A percentile compares a stretch with the other conserved stretches of the same genome.
Evolutionary conservation across 1,139 yeast species (phyloP).

Genomic region (Debaryomyces subglobosus): DNA sequence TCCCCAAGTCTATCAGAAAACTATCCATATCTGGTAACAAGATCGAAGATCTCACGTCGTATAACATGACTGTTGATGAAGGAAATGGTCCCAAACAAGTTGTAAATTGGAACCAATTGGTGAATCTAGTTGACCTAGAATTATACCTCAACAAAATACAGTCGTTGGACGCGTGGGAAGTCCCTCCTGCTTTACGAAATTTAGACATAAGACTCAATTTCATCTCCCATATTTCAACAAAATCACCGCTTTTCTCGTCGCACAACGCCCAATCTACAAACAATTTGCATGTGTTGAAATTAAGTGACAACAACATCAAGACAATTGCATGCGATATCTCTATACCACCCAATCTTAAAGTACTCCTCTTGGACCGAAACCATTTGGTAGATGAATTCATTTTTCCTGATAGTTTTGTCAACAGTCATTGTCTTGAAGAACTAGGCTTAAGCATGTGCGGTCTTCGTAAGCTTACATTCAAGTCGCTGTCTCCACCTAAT

Average conservation of each 20-base stretch:
- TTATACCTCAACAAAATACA: slow-evolving; percentile 26
- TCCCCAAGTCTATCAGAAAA: slow-evolving; percentile 26
- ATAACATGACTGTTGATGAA: slow-evolving; percentile 7
- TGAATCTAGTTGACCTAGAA: slow-evolving; percentile 26
- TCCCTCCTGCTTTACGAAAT: slow-evolving; percentile 25
- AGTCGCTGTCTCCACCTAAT: slow-evolving; percentile 4
- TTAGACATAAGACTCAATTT: slow-evolving; percentile 29
- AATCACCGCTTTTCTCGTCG: slow-evolving; percentile 9
- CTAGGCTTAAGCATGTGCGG: slow-evolving; percentile 23
- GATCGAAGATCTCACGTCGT: slow-evolving; percentile 11
- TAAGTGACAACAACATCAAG: slow-evolving; percentile 21
- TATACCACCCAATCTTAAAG: slow-evolving; percentile 20
- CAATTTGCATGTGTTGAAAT: slow-evolving; percentile 15
- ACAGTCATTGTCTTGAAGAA: slow-evolving; percentile 14
- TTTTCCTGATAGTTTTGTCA: slow-evolving; percentile 12
- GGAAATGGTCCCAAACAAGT: slow-evolving; percentile 6
- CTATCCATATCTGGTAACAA: slow-evolving; percentile 28
- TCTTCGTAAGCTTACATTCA: background rate
- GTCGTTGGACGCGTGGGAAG: slow-evolving; percentile 25
- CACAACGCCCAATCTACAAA: slow-evolving; percentile 9
- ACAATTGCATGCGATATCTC: slow-evolving; percentile 17
- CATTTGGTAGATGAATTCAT: slow-evolving; percentile 12
- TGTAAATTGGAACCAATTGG: slow-evolving; percentile 28
- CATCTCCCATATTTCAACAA: slow-evolving; percentile 13
- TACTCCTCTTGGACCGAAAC: slow-evolving; percentile 17